Conservation (phyloP, 176 grass and related monocot species). For the Poa annua region DNA sequence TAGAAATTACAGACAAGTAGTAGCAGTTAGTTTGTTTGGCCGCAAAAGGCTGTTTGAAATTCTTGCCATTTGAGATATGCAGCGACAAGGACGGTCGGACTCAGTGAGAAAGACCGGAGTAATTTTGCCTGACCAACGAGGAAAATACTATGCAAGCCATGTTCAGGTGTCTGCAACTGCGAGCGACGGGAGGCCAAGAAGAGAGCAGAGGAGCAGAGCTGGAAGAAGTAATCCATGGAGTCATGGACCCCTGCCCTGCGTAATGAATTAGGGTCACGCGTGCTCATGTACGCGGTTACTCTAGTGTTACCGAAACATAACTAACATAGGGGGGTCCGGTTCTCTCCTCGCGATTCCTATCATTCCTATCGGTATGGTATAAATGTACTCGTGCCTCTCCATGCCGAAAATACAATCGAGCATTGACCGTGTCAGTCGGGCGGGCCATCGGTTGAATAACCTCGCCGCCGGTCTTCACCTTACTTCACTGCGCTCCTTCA, state of each 20-base stretch:
- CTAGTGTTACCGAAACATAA: not conserved
- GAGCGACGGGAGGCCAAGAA: not conserved
- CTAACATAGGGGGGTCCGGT: too few species aligned
- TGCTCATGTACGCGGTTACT: slow-evolving; percentile 4
- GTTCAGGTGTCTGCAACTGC: not conserved
- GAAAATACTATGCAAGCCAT: not conserved
- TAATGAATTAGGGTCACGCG: slow-evolving; percentile 47
- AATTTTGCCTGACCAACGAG: not conserved
- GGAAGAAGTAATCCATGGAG: slow-evolving; percentile 29
- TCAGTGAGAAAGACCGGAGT: not conserved
- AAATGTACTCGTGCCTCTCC: slow-evolving; percentile 26
- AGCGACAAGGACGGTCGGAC: not conserved
- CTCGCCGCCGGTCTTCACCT: not conserved
- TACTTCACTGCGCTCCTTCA: slow-evolving; percentile 16
- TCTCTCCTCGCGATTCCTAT: not conserved
- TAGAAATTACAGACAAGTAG: not conserved
- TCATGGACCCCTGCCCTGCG: slow-evolving; percentile 17
- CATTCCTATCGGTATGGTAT: slow-evolving; percentile 24
- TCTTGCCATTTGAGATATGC: not conserved
- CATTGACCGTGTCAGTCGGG: slow-evolving; percentile 51
- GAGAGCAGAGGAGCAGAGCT: not conserved
- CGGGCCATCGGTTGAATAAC: not conserved
- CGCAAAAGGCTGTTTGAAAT: not conserved
- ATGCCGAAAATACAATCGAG: not conserved
- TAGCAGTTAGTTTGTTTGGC: too few species aligned